A percentile compares a stretch with the other conserved stretches of the same genome.
phyloP scores from a whole-genome alignment of 306 rosid genomes.

The Cucurbita moschata region DNA sequence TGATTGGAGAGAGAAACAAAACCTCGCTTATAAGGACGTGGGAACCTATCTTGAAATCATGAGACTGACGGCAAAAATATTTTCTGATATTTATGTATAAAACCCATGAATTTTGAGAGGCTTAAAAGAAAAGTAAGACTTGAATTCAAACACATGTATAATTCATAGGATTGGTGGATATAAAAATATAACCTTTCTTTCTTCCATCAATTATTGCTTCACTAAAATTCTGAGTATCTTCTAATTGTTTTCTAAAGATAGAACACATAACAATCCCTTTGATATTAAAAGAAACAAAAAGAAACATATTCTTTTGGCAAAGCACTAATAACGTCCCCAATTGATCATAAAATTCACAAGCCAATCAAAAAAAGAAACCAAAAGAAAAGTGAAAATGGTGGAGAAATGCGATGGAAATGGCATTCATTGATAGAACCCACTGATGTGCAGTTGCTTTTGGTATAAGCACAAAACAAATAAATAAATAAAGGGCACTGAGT shows the following conservation, averaged over 20 bases:
- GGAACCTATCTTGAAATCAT: no score
- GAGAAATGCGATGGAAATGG: no score
- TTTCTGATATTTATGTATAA: no score
- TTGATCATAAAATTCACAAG: neutral
- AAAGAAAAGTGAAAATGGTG: no score
- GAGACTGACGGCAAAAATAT: no score
- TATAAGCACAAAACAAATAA: neutral
- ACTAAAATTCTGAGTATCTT: neutral
- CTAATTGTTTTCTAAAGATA: neutral
- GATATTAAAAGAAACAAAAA: neutral
- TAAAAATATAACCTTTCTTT: neutral
- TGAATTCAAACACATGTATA: no score
- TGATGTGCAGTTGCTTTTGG: neutral
- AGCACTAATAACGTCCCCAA: neutral
- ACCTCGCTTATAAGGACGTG: no score
- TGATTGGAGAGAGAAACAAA: no score
- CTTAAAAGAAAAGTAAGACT: no score
- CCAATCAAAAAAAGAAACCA: no score
- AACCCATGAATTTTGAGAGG: no score
- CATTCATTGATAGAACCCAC: neutral
- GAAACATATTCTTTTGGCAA: neutral
- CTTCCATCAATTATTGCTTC: neutral
- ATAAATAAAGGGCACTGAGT: neutral
- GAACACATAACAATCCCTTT: neutral
- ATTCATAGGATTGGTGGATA: neutral